Percentiles rank a stretch among this genome's conserved stretches.
phyloP scores from a whole-genome alignment of 176 grass and related monocot genomes.

The Rhynchospora tenuis region DNA sequence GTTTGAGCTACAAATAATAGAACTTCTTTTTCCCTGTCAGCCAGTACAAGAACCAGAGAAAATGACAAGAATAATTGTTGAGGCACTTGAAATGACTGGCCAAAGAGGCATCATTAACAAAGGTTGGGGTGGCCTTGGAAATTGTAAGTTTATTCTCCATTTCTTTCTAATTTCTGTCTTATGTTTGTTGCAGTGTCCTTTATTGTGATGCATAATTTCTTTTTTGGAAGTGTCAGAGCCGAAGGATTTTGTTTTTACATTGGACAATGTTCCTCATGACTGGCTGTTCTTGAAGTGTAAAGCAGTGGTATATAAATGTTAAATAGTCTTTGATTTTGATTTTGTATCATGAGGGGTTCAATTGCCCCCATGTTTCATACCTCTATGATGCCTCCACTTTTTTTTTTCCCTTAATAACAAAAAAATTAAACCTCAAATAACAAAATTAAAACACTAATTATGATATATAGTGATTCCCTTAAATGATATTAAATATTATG shows the following conservation, averaged over 20 bases:
- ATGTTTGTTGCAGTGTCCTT: conserved; percentile 19
- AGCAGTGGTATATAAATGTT: conserved; percentile 53
- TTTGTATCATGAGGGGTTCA: neutral
- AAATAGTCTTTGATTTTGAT: neutral
- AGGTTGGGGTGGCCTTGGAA: conserved; percentile 96
- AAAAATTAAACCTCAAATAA: no score
- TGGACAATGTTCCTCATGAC: conserved; percentile 93
- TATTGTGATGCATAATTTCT: conserved; percentile 19
- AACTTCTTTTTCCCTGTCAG: conserved; percentile 34
- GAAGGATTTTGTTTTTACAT: conserved; percentile 76
- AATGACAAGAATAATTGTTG: conserved; percentile 81
- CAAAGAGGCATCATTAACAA: conserved; percentile 99
- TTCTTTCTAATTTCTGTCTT: neutral
- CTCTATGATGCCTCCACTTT: no score
- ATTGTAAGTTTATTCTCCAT: conserved; percentile 46
- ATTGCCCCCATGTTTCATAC: no score
- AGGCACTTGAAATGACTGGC: conserved; percentile 65
- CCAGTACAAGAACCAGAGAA: conserved; percentile 93
- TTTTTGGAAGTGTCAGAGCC: conserved; percentile 57
- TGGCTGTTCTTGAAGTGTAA: conserved; percentile 96
- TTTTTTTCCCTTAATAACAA: no score
- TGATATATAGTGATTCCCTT: no score
- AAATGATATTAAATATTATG: no score
- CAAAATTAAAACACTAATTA: no score
- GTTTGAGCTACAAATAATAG: neutral